Evolutionary conservation across 306 rosid genomes (phyloP).

Genomic region (Casuarina equisetifolia): DNA sequence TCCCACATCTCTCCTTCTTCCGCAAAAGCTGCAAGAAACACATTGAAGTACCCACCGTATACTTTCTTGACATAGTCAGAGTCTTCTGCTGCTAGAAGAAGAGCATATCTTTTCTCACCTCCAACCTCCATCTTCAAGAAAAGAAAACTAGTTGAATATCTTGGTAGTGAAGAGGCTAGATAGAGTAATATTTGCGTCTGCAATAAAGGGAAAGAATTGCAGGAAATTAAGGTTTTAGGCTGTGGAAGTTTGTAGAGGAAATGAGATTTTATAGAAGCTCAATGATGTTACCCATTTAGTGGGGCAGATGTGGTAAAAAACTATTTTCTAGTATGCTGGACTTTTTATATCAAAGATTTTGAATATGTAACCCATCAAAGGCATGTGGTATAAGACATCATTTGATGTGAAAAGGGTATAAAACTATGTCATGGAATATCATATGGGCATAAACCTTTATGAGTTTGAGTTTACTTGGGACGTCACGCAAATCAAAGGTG

Average conservation of each 20-base stretch:
- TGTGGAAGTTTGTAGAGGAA: background rate
- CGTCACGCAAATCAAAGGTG: no score
- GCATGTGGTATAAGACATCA: no score
- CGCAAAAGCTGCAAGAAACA: constrained; percentile 55
- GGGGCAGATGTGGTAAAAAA: no score
- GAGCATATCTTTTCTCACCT: constrained; percentile 39
- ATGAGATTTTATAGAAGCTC: constrained; percentile 14
- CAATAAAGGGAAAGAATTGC: background rate
- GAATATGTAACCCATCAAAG: no score
- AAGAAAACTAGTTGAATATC: background rate
- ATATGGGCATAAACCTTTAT: no score
- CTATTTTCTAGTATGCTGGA: no score
- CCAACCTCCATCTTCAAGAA: constrained; percentile 15
- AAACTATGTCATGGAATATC: no score
- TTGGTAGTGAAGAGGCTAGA: background rate
- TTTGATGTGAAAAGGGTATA: no score
- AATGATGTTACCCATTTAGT: background rate
- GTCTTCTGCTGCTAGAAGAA: constrained; percentile 58
- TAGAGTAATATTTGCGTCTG: background rate
- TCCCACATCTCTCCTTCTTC: constrained; percentile 70
- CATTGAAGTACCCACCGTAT: constrained; percentile 61
- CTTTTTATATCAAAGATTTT: no score
- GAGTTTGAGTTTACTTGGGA: no score
- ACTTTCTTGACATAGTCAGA: constrained; percentile 56
- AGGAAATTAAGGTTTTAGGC: background rate